These are phyloP conservation scores for Alternaria atra DNA, from an alignment of 2,329 filamentous ascomycete species.

Conservation along the genomic window DNA sequence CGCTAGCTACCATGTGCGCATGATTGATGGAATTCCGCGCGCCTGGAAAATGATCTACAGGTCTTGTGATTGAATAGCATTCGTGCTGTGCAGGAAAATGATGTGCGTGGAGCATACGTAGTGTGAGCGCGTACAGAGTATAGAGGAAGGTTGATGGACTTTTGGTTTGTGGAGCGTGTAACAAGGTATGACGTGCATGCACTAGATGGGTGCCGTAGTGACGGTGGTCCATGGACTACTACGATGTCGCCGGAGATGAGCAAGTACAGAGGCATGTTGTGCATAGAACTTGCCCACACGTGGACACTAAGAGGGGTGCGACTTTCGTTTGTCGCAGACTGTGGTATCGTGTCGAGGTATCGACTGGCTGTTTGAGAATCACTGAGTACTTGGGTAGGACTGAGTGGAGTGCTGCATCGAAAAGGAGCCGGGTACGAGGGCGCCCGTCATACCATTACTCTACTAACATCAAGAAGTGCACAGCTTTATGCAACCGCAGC, in stretches of 20 bases:
- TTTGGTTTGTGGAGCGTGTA: background rate
- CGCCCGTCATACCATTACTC: constrained; percentile 8
- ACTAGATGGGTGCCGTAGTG: background rate
- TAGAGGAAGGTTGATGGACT: background rate
- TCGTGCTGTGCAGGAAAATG: background rate
- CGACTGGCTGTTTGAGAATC: background rate
- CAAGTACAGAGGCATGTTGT: background rate
- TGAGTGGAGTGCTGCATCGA: constrained; percentile 1
- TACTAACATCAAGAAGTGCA: background rate
- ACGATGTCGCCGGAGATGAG: background rate
- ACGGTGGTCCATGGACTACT: background rate
- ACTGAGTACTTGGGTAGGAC: constrained; percentile 4
- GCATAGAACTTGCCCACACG: background rate
- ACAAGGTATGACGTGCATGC: constrained; percentile 12
- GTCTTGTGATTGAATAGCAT: background rate
- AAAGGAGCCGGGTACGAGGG: background rate
- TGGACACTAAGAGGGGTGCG: constrained; percentile 1
- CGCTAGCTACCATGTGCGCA: constrained; percentile 8
- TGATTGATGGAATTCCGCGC: constrained; percentile 2
- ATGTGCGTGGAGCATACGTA: background rate
- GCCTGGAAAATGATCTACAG: background rate
- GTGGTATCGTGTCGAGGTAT: background rate
- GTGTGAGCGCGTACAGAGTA: background rate
- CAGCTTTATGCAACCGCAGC: constrained; percentile 35
- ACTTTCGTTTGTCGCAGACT: background rate